Percentiles rank a stretch among this genome's conserved stretches.
Evolutionary conservation across 345 rosid species (phyloP).

Genomic region (Populus tremula): DNA sequence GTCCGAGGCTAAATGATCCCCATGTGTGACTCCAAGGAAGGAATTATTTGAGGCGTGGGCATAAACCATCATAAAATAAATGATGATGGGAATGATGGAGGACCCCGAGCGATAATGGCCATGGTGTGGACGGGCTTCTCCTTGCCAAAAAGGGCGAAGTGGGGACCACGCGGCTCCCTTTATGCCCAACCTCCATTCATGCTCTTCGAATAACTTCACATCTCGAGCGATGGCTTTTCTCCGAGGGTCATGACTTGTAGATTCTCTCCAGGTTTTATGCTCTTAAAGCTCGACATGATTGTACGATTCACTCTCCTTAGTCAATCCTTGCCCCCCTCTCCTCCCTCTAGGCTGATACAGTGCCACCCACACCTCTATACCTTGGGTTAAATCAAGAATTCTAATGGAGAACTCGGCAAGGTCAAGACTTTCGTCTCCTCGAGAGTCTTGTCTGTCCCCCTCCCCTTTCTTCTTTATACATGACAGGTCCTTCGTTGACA

Average conservation of each 20-base stretch:
- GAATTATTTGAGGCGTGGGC: slow-evolving; percentile 42
- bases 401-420: too few species aligned
- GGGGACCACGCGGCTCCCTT: slow-evolving; percentile 29
- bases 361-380: neutral
- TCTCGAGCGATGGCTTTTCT: slow-evolving; percentile 1
- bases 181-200: slow-evolving; percentile 14
- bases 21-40: slow-evolving; percentile 10
- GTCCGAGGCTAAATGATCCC: slow-evolving; percentile 17
- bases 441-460: too few species aligned
- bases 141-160: neutral
- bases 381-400: neutral
- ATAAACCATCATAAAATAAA: slow-evolving; percentile 53
- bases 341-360: neutral
- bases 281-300: slow-evolving; percentile 51
- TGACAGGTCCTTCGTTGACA: too few species aligned
- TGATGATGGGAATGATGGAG: slow-evolving; percentile 41
- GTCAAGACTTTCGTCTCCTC: too few species aligned
- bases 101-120: slow-evolving; percentile 22
- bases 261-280: slow-evolving; percentile 64
- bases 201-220: slow-evolving; percentile 14
- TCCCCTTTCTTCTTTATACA: too few species aligned
- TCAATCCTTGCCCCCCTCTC: neutral
- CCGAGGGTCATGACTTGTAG: neutral
- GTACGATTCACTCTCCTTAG: slow-evolving; percentile 12
- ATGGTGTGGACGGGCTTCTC: slow-evolving; percentile 20